Base-by-base conservation (phyloP, 306 rosid genomes). In the Acacia acuminata region DNA sequence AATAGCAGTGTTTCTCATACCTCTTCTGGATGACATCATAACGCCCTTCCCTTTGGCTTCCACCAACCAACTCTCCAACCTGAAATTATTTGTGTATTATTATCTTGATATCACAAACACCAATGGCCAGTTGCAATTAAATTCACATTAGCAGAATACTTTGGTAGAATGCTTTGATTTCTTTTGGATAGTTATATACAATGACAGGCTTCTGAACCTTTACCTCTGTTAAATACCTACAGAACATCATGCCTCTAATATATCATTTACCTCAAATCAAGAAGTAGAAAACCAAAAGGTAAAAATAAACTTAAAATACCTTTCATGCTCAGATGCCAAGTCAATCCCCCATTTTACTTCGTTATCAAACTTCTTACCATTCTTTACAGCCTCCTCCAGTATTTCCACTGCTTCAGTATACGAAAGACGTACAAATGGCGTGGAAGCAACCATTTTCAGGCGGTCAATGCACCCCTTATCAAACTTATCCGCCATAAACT, bases 31-130 rank as follows among this genome's bases (percentile, higher is more conserved):
- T 96, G 71, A 91, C 88, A 65, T 92, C 97, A 25, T 87, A 91
- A 4, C 97, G 94, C 83, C 94, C 98, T 75, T 96, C 97, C 85
- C 99, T 96, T 77, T 96, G 97, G 88, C 98, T 96, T 78, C 99
- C 97, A 58, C 99, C 99, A 61, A 96, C 72, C 80, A 96, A 84
- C 85, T 94, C 99, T 77, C 98, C 98, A 71, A 96, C 99, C 99
- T 94, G 92, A 82, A 87, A 77, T 63, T 76, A 20, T 53, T 70
- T 45, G 34, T 11, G 64, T 13, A 60, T 40, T 73, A 70, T 48
- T 45, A 53, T 71, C 68, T 65, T 47, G 22, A 73, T 38, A 72
- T 66, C 68, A 13, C 67, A 38, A 73, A 56, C 2, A 56, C 63
- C 40, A 60, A 73, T 67, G 45, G 27, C 56, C 53, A 65, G 25